Conservation (phyloP, 2,329 filamentous ascomycete genomes). For the Monosporascus sp. region DNA sequence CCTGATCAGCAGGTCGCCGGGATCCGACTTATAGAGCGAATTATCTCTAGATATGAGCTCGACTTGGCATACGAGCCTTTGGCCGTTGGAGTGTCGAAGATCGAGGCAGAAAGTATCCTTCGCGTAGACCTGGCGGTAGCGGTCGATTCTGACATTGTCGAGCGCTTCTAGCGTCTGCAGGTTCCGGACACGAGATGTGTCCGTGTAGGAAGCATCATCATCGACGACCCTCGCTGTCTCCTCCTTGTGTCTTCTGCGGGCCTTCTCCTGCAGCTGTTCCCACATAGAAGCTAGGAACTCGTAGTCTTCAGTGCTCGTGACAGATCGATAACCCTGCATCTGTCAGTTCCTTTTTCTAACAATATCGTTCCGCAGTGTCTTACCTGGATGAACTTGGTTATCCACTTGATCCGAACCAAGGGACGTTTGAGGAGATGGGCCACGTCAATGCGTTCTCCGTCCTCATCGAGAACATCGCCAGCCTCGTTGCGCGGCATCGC, state of each 20-base stretch:
- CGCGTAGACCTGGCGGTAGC: constrained; percentile 75
- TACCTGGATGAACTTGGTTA: constrained; percentile 77
- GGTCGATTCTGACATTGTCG: constrained; percentile 65
- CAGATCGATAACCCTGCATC: constrained; percentile 52
- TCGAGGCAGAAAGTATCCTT: constrained; percentile 87
- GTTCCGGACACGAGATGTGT: constrained; percentile 75
- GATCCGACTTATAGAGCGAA: constrained; percentile 56
- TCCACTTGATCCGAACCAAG: constrained; percentile 79
- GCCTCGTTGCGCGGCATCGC: constrained; percentile 57
- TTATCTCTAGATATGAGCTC: constrained; percentile 85
- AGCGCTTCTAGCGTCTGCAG: constrained; percentile 69
- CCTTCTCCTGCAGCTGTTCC: constrained; percentile 68
- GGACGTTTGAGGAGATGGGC: constrained; percentile 88
- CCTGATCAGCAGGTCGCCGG: constrained; percentile 85
- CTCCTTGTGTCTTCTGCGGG: constrained; percentile 68
- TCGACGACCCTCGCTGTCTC: constrained; percentile 73
- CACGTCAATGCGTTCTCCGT: constrained; percentile 89
- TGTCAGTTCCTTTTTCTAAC: constrained; percentile 25
- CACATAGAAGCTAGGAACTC: constrained; percentile 58
- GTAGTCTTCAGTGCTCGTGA: constrained; percentile 48
- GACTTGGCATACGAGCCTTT: constrained; percentile 81
- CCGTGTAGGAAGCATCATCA: constrained; percentile 78
- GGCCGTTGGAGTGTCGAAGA: constrained; percentile 81
- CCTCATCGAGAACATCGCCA: constrained; percentile 62
- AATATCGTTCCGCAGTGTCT: constrained; percentile 3